A percentile compares a stretch with the other conserved stretches of the same genome.
Conservation (phyloP, 2,329 filamentous ascomycete species). For the Cercospora sp. region DNA sequence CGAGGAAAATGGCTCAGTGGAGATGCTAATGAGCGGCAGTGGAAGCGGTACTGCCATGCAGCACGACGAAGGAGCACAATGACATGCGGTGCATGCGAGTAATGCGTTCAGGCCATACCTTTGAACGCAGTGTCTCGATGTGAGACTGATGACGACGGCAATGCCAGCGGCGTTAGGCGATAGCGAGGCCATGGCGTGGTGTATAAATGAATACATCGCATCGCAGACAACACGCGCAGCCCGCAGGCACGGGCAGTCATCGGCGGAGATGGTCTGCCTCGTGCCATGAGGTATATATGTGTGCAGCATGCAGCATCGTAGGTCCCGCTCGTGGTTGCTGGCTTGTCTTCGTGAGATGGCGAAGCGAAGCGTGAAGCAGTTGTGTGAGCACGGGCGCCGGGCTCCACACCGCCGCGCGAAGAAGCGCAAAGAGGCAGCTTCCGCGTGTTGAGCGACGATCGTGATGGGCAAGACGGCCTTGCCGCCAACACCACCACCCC, state of each 20-base stretch:
- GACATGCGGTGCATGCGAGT: not conserved
- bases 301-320: not conserved
- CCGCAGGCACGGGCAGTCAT: not conserved
- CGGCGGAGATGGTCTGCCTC: not conserved
- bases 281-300: not conserved
- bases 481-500: constrained; percentile 32
- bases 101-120: not conserved
- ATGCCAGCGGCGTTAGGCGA: not conserved
- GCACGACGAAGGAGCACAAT: not conserved
- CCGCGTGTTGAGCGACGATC: not conserved
- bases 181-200: not conserved
- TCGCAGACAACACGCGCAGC: not conserved
- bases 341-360: not conserved
- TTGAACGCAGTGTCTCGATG: not conserved
- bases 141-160: not conserved
- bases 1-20: constrained; percentile 18
- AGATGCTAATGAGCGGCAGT: constrained; percentile 1
- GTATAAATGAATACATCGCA: not conserved
- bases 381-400: not conserved
- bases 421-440: not conserved
- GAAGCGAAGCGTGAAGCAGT: not conserved
- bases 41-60: not conserved
- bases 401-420: not conserved
- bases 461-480: not conserved
- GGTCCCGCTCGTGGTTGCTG: not conserved